Evolutionary conservation across 768 basidiomycete species (phyloP).

Genomic region (Russula sp.): DNA sequence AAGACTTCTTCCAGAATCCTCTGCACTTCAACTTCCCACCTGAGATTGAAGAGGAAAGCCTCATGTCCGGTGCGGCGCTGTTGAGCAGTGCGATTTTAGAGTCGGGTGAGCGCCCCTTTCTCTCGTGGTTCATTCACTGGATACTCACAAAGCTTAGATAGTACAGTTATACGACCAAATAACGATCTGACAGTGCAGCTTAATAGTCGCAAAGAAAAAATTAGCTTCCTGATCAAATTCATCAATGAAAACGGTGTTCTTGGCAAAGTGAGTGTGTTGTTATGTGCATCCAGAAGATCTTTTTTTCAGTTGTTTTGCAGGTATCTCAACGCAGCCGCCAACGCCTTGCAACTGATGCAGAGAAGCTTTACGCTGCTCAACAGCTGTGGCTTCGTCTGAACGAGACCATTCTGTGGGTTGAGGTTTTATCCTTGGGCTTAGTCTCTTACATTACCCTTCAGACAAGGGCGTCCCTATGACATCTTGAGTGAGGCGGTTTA

Average conservation of each 20-base stretch:
- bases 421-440: background rate
- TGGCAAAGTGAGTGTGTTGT: slow-evolving; percentile 48
- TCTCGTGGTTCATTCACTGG: background rate
- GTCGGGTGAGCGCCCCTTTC: slow-evolving; percentile 47
- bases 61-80: slow-evolving; percentile 76
- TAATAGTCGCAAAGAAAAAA: slow-evolving; percentile 61
- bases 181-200: slow-evolving; percentile 80
- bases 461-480: slow-evolving; percentile 50
- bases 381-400: slow-evolving; percentile 79
- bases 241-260: slow-evolving; percentile 83
- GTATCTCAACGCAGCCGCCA: slow-evolving; percentile 78
- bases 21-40: slow-evolving; percentile 77
- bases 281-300: background rate
- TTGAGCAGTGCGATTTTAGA: slow-evolving; percentile 64
- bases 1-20: slow-evolving; percentile 48
- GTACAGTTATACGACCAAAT: slow-evolving; percentile 61
- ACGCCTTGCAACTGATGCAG: slow-evolving; percentile 72
- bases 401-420: slow-evolving; percentile 53
- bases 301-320: slow-evolving; percentile 35
- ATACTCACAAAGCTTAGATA: slow-evolving; percentile 37
- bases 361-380: slow-evolving; percentile 76
- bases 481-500: slow-evolving; percentile 68
- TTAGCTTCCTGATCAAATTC: slow-evolving; percentile 83
- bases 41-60: slow-evolving; percentile 67
- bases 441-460: slow-evolving; percentile 27